Conservation (phyloP, 768 basidiomycete species). For the Mycena filopes region DNA sequence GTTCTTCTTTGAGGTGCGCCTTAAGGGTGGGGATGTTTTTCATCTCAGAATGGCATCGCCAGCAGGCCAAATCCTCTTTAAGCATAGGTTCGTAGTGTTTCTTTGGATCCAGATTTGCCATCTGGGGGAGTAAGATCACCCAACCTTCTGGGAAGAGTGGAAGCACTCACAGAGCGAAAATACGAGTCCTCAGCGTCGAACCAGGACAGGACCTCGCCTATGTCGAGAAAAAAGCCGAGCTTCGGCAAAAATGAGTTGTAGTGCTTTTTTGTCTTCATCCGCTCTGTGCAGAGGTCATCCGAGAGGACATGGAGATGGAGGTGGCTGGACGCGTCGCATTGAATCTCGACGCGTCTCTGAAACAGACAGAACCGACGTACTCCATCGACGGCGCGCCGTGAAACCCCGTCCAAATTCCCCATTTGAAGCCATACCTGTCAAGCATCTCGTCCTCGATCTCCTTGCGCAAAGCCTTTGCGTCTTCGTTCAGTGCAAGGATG, state of each 20-base stretch:
- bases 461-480: conserved; percentile 63
- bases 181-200: conserved; percentile 73
- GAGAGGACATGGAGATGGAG: conserved; percentile 90
- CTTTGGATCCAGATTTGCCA: conserved; percentile 57
- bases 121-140: conserved; percentile 48
- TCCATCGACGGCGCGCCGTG: conserved; percentile 89
- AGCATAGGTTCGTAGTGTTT: conserved; percentile 72
- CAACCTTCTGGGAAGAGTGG: not conserved
- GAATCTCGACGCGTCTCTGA: conserved; percentile 7
- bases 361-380: conserved; percentile 57
- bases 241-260: conserved; percentile 92
- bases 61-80: conserved; percentile 76
- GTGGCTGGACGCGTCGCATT: conserved; percentile 59
- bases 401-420: conserved; percentile 85
- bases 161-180: conserved; percentile 57
- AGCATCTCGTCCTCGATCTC: conserved; percentile 86
- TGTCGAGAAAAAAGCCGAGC: conserved; percentile 82
- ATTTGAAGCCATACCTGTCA: conserved; percentile 75
- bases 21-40: conserved; percentile 83
- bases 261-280: conserved; percentile 88
- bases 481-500: conserved; percentile 62
- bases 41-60: conserved; percentile 68
- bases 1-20: conserved; percentile 79
- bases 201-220: conserved; percentile 85
- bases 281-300: conserved; percentile 74